These are phyloP conservation scores for Epithele typhae DNA, from an alignment of 768 basidiomycete genomes.

Conservation along the genomic window DNA sequence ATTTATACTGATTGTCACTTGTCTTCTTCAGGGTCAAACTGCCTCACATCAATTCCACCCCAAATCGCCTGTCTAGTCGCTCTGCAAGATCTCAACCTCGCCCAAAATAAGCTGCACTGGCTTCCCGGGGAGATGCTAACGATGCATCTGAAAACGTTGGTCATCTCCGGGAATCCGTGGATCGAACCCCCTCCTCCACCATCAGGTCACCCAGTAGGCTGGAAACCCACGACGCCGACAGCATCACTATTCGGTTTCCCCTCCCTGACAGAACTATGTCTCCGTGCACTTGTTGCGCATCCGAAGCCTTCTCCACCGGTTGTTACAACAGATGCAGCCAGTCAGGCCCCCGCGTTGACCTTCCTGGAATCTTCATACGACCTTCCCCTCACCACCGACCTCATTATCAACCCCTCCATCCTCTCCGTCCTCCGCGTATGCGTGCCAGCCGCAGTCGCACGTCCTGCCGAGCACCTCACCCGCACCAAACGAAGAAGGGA, in stretches of 20 bases:
- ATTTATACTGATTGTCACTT: too few relatives aligned
- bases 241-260: constrained; percentile 20
- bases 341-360: neutral
- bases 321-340: neutral
- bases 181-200: constrained; percentile 28
- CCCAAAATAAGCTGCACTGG: constrained; percentile 52
- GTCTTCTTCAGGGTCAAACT: constrained; percentile 46
- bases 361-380: constrained; percentile 23
- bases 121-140: constrained; percentile 63
- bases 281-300: constrained; percentile 32
- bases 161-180: constrained; percentile 61
- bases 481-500: constrained; percentile 14
- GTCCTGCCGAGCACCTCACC: constrained; percentile 10
- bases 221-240: neutral
- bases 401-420: constrained; percentile 21
- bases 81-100: constrained; percentile 57
- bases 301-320: neutral
- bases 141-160: constrained; percentile 47
- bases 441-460: constrained; percentile 25
- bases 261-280: constrained; percentile 33
- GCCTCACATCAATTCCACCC: constrained; percentile 52
- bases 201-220: neutral
- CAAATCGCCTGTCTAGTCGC: constrained; percentile 52
- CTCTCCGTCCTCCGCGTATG: constrained; percentile 24
- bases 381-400: constrained; percentile 27